Percentiles rank a stretch among this genome's conserved stretches.
These are phyloP conservation scores for Neobulgaria alba DNA, from an alignment of 2,329 filamentous ascomycete genomes.

Conservation along the genomic window DNA sequence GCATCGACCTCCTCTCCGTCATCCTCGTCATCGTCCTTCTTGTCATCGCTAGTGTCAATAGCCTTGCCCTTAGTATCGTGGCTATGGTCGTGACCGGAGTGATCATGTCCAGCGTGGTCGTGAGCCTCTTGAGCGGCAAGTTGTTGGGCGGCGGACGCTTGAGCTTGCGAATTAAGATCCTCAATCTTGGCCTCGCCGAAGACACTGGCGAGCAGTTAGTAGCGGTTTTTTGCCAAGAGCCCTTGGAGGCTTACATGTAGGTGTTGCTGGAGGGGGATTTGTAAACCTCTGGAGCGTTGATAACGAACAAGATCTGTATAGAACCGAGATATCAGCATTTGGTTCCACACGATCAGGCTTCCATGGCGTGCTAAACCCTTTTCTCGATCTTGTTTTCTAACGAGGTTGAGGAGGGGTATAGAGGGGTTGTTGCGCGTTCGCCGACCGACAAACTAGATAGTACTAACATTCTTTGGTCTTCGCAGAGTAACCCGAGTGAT, in stretches of 20 bases:
- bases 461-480: conserved; percentile 95
- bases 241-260: conserved; percentile 72
- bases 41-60: conserved; percentile 57
- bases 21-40: conserved; percentile 71
- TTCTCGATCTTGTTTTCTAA: too few species aligned
- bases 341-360: too few species aligned
- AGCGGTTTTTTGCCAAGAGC: conserved; percentile 1
- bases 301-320: conserved; percentile 90
- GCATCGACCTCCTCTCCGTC: conserved; percentile 95
- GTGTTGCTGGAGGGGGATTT: conserved; percentile 99
- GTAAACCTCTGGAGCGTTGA: conserved; percentile 99
- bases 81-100: conserved; percentile 57
- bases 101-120: conserved; percentile 42
- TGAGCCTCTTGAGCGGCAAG: conserved; percentile 63
- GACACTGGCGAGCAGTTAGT: conserved; percentile 51
- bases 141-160: conserved; percentile 92
- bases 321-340: conserved; percentile 13
- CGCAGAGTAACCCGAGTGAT: conserved; percentile 98
- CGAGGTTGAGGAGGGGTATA: too few species aligned
- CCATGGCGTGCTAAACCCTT: too few species aligned
- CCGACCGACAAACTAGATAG: too few species aligned
- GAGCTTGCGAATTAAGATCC: conserved; percentile 96
- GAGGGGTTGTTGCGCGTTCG: too few species aligned
- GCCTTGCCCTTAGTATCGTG: conserved; percentile 59
- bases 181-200: conserved; percentile 99